Evolutionary conservation across 2,329 filamentous ascomycete species (phyloP).

Genomic region (Scolecobasidium constrictum): DNA sequence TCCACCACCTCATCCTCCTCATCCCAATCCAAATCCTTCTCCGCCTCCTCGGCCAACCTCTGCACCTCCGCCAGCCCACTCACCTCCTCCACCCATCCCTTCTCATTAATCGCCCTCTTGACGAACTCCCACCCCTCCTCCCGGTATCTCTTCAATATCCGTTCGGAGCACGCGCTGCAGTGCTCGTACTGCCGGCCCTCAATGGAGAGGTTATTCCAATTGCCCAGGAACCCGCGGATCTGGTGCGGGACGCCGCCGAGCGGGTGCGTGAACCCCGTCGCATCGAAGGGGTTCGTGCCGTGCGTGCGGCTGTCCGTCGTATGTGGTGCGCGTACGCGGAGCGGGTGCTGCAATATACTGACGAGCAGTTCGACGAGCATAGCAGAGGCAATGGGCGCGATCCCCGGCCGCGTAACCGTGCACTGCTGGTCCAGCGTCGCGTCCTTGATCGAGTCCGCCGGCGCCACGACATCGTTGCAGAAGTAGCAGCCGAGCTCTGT

Average conservation of each 20-base stretch:
- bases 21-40: conserved; percentile 46
- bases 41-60: conserved; percentile 34
- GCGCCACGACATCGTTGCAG: conserved; percentile 94
- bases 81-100: conserved; percentile 68
- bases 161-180: conserved; percentile 69
- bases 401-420: conserved; percentile 87
- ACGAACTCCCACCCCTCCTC: conserved; percentile 66
- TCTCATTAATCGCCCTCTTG: conserved; percentile 60
- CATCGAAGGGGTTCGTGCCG: conserved; percentile 14
- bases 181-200: conserved; percentile 66
- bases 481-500: conserved; percentile 88
- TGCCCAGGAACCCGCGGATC: conserved; percentile 65
- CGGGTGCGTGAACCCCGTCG: conserved; percentile 41
- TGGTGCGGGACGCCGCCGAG: conserved; percentile 66
- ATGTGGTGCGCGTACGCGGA: conserved; percentile 26
- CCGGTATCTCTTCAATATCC: conserved; percentile 57
- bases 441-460: conserved; percentile 87
- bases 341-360: conserved; percentile 65
- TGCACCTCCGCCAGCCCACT: conserved; percentile 62
- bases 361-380: conserved; percentile 83
- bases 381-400: conserved; percentile 85
- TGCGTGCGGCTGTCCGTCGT: conserved; percentile 13
- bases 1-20: conserved; percentile 38
- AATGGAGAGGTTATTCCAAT: conserved; percentile 63
- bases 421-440: conserved; percentile 96